phyloP scores from a whole-genome alignment of 108 stramenopile species.

The Schizochytrium sp. region DNA sequence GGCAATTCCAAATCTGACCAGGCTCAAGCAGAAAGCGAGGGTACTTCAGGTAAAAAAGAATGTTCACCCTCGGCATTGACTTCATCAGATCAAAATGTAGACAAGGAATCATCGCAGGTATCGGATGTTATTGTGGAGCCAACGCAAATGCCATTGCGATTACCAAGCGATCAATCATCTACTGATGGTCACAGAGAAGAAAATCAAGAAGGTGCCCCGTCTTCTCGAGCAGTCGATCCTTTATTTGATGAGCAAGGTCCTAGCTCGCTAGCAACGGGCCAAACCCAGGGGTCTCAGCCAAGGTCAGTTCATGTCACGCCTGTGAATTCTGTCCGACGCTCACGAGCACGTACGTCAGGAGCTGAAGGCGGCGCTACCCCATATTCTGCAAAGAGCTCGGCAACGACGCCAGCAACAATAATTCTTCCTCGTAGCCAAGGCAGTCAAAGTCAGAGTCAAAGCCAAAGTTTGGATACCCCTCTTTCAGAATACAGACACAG shows the following conservation, averaged over 20 bases:
- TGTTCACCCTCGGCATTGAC: background rate
- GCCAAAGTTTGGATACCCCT: conserved; percentile 6
- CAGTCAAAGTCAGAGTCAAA: conserved; percentile 22
- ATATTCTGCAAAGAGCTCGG: background rate
- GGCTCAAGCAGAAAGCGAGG: background rate
- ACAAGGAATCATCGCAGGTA: background rate
- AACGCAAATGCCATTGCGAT: background rate
- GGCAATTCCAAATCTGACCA: background rate
- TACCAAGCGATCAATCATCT: background rate
- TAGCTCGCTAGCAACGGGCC: background rate
- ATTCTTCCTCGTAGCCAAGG: background rate
- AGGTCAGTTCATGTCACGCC: background rate
- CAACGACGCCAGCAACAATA: conserved; percentile 1
- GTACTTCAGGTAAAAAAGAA: background rate
- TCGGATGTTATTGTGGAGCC: background rate
- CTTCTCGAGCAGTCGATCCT: background rate
- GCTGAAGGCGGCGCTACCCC: background rate
- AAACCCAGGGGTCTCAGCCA: background rate
- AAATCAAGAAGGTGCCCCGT: background rate
- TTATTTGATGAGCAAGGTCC: too few relatives aligned
- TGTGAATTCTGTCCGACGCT: background rate
- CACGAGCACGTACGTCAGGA: background rate
- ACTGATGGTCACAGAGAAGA: background rate
- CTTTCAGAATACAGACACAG: background rate
- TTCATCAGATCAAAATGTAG: background rate